These are phyloP conservation scores for Hanseniaspora lindneri DNA, from an alignment of 805 yeast species.

Conservation along the genomic window DNA sequence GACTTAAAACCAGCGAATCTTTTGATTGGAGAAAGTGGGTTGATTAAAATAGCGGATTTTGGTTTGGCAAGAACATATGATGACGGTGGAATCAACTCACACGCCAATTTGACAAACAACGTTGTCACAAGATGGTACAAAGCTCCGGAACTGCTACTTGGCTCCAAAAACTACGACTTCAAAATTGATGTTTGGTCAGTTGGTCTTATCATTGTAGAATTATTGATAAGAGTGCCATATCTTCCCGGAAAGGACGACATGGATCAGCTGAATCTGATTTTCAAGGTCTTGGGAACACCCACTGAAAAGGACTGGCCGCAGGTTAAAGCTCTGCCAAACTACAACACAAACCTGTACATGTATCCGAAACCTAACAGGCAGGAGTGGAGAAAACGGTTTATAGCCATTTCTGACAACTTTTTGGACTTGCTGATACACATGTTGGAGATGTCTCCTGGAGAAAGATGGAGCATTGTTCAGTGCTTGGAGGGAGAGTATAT, in stretches of 20 bases:
- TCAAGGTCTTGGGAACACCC: constrained; percentile 92
- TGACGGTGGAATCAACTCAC: constrained; percentile 16
- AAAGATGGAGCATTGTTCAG: constrained; percentile 50
- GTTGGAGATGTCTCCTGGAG: constrained; percentile 68
- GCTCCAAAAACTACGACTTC: constrained; percentile 76
- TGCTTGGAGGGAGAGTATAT: constrained; percentile 62
- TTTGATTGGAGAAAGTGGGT: constrained; percentile 75
- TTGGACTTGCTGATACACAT: constrained; percentile 60
- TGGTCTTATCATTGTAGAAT: constrained; percentile 90
- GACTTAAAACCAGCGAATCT: constrained; percentile 90
- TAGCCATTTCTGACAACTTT: constrained; percentile 83
- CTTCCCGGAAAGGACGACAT: constrained; percentile 83
- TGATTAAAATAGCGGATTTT: constrained; percentile 90
- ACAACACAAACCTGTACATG: constrained; percentile 49
- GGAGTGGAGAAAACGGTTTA: constrained; percentile 70
- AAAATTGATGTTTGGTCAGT: constrained; percentile 94
- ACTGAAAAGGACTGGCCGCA: constrained; percentile 87
- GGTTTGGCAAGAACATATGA: constrained; percentile 83
- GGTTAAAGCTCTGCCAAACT: constrained; percentile 65
- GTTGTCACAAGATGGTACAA: constrained; percentile 98
- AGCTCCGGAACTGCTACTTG: constrained; percentile 86
- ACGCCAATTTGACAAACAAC: constrained; percentile 58
- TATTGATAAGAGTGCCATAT: constrained; percentile 90
- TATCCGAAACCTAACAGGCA: constrained; percentile 76
- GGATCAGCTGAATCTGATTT: constrained; percentile 87